Evolutionary conservation across 331 rosid species (phyloP).

Genomic region (Phaseolus coccineus): DNA sequence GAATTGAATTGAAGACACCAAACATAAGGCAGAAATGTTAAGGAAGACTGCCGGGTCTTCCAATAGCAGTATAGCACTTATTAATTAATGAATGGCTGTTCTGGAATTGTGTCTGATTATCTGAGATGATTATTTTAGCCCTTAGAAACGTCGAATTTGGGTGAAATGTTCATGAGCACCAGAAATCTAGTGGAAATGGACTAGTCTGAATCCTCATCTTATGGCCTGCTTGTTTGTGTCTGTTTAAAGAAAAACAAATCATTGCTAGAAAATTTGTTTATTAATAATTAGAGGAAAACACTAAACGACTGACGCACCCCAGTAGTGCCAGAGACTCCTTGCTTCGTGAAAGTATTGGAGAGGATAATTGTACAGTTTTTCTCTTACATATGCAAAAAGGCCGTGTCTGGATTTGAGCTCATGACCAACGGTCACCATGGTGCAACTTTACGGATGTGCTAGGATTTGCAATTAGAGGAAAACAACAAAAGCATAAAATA

Average conservation of each 20-base stretch:
- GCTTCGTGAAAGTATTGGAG: neutral
- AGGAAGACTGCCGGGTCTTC: neutral
- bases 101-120: neutral
- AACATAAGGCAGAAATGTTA: neutral
- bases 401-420: neutral
- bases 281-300: neutral
- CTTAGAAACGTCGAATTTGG: conserved; percentile 4
- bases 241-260: neutral
- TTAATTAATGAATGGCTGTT: neutral
- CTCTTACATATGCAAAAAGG: neutral
- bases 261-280: neutral
- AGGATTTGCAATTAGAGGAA: neutral
- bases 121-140: neutral
- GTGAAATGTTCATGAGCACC: conserved; percentile 16
- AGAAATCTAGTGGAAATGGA: neutral
- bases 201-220: neutral
- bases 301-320: neutral
- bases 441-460: neutral
- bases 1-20: neutral
- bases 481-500: no score
- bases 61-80: neutral
- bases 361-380: neutral
- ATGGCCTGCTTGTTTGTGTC: neutral
- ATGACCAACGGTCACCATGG: neutral
- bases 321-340: neutral